Conservation (phyloP, 192 early-diverging fungal species). For the Rhizophlyctis rosea region DNA sequence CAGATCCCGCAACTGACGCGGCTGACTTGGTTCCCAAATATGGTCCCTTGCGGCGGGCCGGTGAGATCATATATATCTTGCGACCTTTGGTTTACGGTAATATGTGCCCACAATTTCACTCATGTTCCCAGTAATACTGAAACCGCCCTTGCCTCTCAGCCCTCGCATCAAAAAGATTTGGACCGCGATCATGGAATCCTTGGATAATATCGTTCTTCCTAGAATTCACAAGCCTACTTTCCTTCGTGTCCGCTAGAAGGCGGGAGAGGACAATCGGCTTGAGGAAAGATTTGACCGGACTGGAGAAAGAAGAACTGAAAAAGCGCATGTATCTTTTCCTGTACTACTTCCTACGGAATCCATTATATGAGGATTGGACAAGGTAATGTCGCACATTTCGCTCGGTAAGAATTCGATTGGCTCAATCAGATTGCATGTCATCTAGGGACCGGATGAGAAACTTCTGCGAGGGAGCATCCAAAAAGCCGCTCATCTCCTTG, state of each 20-base stretch:
- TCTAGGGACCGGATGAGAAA: slow-evolving; percentile 58
- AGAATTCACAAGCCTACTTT: slow-evolving; percentile 44
- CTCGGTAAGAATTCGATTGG: no score
- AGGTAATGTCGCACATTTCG: no score
- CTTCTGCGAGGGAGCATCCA: slow-evolving; percentile 61
- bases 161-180: slow-evolving; percentile 70
- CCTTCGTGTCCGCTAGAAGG: not conserved
- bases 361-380: slow-evolving; percentile 78
- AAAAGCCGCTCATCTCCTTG: slow-evolving; percentile 74
- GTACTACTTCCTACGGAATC: slow-evolving; percentile 81
- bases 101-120: no score
- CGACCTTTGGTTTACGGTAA: slow-evolving; percentile 83
- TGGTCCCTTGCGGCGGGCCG: slow-evolving; percentile 46
- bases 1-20: slow-evolving; percentile 66
- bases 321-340: slow-evolving; percentile 69
- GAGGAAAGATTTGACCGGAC: slow-evolving; percentile 35
- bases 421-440: no score
- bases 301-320: slow-evolving; percentile 78
- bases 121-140: not conserved
- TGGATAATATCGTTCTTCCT: slow-evolving; percentile 78
- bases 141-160: slow-evolving; percentile 39
- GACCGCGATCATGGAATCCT: slow-evolving; percentile 73
- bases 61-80: slow-evolving; percentile 79
- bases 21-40: slow-evolving; percentile 64
- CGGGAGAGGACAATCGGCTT: slow-evolving; percentile 2